Evolutionary conservation across 169 alveolate species (phyloP), one percentile per base, ranked within the genome.

Genomic region (Plasmodium coatneyi): DNA sequence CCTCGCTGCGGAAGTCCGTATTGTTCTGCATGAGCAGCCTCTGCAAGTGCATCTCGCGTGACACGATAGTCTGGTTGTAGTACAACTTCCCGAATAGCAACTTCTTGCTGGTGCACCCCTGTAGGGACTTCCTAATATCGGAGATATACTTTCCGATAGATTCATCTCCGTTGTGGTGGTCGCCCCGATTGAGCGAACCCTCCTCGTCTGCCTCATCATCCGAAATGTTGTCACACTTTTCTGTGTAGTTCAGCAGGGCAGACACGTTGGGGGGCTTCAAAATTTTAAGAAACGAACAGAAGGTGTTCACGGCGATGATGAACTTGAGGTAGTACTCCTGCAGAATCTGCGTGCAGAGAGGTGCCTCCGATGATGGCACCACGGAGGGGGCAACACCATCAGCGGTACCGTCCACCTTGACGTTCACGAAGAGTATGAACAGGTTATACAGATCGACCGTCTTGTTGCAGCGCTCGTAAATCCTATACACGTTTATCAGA

Each of bases 41-140:
- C 70, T 70, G 93, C 41, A 86, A 78, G 43, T 28, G 72, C 36
- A 76, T 76, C 43, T 86, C 93, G 19, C 93, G 78, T 28, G 93
- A 86, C 12, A 79, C 49, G 30, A 86, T 71, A 5, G 86, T 86
- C 30, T 78, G 71, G 19, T 86, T 86, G 49, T 86, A 86, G 52
- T 86, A 86, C 16, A 86, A 22, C 30, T 86, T 86, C 3, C 93
- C 93, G 66, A 86, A 86, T 56, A 86, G 52, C 71, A 86, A 56
- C 25, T 86, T 86, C 52, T 86, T 86, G 66, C 93, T 86, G 5
- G 93, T 86, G 70, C 93, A 86, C 80, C 93, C 93, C 66, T 86
- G 93, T 86, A 86, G 70, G 32, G 93, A 76, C 43, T 86, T 86
- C 36, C 80, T 76, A 56, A 86, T 86, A 16, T 86, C 93, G 5